phyloP scores from a whole-genome alignment of 1,284 basidiomycete species.

The Ceratobasidium sp. region DNA sequence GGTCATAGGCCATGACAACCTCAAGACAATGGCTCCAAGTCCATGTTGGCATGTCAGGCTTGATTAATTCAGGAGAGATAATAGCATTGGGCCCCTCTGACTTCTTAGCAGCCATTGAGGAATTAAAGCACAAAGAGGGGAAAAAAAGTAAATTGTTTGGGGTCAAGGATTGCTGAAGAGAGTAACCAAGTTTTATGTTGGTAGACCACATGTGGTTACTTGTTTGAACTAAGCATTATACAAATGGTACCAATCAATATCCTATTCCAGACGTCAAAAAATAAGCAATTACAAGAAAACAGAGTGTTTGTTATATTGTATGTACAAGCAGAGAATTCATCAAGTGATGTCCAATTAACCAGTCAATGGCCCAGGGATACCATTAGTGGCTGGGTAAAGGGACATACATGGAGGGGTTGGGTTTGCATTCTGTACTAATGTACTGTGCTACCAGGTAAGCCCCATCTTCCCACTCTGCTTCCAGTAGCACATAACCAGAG shows the following conservation, averaged over 20 bases:
- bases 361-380: background rate
- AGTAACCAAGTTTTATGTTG: too few relatives aligned
- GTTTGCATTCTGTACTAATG: background rate
- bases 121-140: too few relatives aligned
- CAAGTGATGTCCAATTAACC: background rate
- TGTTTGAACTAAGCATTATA: background rate
- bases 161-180: too few relatives aligned
- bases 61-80: too few relatives aligned
- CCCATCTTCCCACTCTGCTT: slow-evolving; percentile 2
- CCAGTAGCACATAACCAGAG: background rate
- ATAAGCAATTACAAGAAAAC: background rate
- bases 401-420: background rate
- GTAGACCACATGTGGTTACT: background rate
- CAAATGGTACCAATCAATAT: background rate
- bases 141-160: too few relatives aligned
- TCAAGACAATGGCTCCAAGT: too few relatives aligned
- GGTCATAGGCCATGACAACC: too few relatives aligned
- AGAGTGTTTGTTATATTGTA: background rate
- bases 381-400: background rate
- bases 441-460: background rate
- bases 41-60: too few relatives aligned
- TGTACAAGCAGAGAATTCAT: background rate
- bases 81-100: too few relatives aligned
- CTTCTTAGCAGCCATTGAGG: too few relatives aligned
- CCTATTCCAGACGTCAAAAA: background rate